These are phyloP conservation scores for Acanthamoeba triangularis DNA, from an alignment of 208 protist species.

Conservation along the genomic window DNA sequence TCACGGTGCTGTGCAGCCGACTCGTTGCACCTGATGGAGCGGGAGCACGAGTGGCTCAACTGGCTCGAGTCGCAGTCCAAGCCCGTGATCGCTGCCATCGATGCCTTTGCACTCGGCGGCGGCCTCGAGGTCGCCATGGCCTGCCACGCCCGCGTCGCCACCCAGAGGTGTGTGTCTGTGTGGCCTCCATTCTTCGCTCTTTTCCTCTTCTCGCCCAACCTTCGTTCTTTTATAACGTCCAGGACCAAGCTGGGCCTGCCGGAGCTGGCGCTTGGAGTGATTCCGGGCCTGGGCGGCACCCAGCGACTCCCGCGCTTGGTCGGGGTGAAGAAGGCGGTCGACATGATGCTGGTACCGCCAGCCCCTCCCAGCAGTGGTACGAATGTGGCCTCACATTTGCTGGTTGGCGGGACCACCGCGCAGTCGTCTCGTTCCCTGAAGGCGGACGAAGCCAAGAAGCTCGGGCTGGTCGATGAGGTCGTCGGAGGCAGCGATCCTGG, in stretches of 20 bases:
- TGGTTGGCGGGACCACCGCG: neutral
- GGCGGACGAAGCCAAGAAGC: slow-evolving; percentile 84
- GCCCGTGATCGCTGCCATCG: slow-evolving; percentile 86
- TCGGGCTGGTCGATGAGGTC: slow-evolving; percentile 87
- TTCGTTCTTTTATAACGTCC: neutral
- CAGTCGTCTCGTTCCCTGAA: slow-evolving; percentile 79
- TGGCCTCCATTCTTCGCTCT: too few relatives aligned
- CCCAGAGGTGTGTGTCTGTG: neutral
- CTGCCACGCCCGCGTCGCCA: slow-evolving; percentile 92
- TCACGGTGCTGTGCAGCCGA: too few relatives aligned
- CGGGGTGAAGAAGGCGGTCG: slow-evolving; percentile 92
- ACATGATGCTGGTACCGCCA: slow-evolving; percentile 91
- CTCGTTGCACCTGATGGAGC: neutral
- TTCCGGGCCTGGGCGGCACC: slow-evolving; percentile 93
- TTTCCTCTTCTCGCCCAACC: neutral
- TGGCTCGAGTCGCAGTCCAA: neutral
- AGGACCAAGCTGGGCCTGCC: slow-evolving; percentile 91
- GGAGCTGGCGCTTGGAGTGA: slow-evolving; percentile 94
- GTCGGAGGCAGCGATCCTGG: neutral
- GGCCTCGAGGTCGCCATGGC: slow-evolving; percentile 94
- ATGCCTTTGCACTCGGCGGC: slow-evolving; percentile 94
- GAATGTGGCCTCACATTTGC: slow-evolving; percentile 85
- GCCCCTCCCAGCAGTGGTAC: too few relatives aligned
- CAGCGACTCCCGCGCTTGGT: slow-evolving; percentile 92
- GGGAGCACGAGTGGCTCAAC: slow-evolving; percentile 50